Conservation (phyloP, 1,284 basidiomycete species). For the Irpex sp. region DNA sequence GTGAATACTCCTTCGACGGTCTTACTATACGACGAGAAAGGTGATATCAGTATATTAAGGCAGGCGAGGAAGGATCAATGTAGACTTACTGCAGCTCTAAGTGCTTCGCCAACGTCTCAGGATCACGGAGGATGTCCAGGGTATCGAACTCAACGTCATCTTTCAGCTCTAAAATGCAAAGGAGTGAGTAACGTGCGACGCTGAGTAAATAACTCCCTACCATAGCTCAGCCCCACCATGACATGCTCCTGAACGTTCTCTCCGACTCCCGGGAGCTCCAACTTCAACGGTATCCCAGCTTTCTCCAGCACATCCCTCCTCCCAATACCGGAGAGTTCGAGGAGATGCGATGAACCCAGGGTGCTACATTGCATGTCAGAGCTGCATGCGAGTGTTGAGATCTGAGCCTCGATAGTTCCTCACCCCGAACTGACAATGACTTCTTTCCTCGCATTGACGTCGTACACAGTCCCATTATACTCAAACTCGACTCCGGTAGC, state of each 20-base stretch:
- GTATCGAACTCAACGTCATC: conserved; percentile 23
- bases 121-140: conserved; percentile 26
- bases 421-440: conserved; percentile 37
- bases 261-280: conserved; percentile 42
- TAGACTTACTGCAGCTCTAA: conserved; percentile 24
- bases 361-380: conserved; percentile 13
- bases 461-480: conserved; percentile 14
- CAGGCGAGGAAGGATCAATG: too few species aligned
- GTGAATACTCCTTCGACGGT: conserved; percentile 21
- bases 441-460: conserved; percentile 20
- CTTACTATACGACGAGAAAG: conserved; percentile 9
- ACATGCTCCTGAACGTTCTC: conserved; percentile 44
- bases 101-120: conserved; percentile 19
- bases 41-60: too few species aligned
- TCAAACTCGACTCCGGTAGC: conserved; percentile 27
- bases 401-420: not conserved
- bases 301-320: conserved; percentile 29
- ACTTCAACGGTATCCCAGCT: conserved; percentile 30
- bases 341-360: conserved; percentile 38
- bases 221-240: conserved; percentile 19
- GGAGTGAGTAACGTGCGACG: not conserved
- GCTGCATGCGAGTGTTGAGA: not conserved
- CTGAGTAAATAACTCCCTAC: conserved; percentile 10
- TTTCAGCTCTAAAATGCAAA: conserved; percentile 18
- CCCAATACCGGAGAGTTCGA: conserved; percentile 46